phyloP scores from a whole-genome alignment of 495 filamentous ascomycete genomes.

The Daldinia vernicosa region DNA sequence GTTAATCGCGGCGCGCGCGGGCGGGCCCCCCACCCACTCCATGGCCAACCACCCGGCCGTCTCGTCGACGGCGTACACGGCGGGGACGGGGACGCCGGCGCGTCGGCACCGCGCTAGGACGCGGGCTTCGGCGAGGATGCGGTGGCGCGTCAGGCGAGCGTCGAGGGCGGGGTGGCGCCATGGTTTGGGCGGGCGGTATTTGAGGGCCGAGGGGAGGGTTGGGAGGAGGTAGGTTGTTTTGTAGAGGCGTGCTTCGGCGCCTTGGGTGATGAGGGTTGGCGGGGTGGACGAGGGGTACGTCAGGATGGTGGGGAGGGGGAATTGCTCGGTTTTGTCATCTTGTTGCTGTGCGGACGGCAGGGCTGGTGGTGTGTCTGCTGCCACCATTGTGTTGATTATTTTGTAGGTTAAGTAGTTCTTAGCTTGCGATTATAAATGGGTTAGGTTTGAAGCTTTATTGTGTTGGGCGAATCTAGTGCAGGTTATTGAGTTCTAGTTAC shows the following conservation, averaged over 20 bases:
- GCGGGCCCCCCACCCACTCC: constrained; percentile 87
- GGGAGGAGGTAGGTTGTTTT: constrained; percentile 80
- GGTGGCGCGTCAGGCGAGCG: constrained; percentile 81
- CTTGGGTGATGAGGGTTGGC: constrained; percentile 78
- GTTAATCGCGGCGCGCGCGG: constrained; percentile 73
- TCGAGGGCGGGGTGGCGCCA: constrained; percentile 95
- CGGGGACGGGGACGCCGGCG: constrained; percentile 82
- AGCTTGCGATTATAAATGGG: not conserved
- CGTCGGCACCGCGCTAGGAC: constrained; percentile 76
- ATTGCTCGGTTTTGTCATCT: constrained; percentile 10
- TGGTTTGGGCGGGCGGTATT: constrained; percentile 90
- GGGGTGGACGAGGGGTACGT: constrained; percentile 69
- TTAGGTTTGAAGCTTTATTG: not conserved
- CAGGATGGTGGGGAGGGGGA: constrained; percentile 66
- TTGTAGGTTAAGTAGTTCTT: not conserved
- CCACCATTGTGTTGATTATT: constrained; percentile 30
- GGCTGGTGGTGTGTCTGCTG: constrained; percentile 27
- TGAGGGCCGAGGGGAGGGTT: constrained; percentile 77
- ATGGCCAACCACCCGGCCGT: constrained; percentile 82
- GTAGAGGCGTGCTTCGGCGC: constrained; percentile 95
- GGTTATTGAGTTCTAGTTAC: not conserved
- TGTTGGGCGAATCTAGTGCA: not conserved
- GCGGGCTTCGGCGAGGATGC: constrained; percentile 86
- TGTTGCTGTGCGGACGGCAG: not conserved
- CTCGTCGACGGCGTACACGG: constrained; percentile 77